phyloP scores from a whole-genome alignment of 108 stramenopile species.

The Pseudonitzschia multistriata region DNA sequence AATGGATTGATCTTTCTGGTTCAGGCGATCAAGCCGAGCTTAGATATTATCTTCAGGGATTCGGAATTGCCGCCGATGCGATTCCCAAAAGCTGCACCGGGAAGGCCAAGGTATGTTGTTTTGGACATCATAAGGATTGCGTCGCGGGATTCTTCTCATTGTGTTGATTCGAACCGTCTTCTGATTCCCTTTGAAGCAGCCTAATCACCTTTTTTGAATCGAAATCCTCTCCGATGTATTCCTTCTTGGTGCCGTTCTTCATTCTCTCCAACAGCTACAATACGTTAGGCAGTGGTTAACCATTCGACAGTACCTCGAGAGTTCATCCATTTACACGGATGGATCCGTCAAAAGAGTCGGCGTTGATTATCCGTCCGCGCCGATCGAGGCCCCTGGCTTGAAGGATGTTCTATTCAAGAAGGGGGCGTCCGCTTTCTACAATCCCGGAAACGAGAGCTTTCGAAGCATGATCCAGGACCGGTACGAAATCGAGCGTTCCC shows the following conservation, averaged over 20 bases:
- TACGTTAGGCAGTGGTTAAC: background rate
- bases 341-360: background rate
- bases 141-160: too few species aligned
- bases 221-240: too few species aligned
- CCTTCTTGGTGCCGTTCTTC: background rate
- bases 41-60: background rate
- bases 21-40: background rate
- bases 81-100: background rate
- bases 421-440: background rate
- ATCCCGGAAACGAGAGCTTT: constrained; percentile 5
- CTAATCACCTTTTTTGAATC: too few species aligned
- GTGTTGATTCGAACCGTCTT: background rate
- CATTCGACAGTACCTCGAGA: background rate
- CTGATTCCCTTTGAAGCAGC: background rate
- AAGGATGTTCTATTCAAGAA: constrained; percentile 5
- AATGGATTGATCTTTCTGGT: too few species aligned
- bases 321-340: background rate
- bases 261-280: background rate
- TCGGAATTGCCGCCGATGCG: background rate
- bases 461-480: background rate
- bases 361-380: background rate
- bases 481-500: background rate
- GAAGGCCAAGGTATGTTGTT: background rate
- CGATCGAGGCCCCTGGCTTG: constrained; percentile 1
- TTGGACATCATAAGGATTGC: too few species aligned